Base-by-base conservation (phyloP, 345 rosid species). In the Leavenworthia alabamica region DNA sequence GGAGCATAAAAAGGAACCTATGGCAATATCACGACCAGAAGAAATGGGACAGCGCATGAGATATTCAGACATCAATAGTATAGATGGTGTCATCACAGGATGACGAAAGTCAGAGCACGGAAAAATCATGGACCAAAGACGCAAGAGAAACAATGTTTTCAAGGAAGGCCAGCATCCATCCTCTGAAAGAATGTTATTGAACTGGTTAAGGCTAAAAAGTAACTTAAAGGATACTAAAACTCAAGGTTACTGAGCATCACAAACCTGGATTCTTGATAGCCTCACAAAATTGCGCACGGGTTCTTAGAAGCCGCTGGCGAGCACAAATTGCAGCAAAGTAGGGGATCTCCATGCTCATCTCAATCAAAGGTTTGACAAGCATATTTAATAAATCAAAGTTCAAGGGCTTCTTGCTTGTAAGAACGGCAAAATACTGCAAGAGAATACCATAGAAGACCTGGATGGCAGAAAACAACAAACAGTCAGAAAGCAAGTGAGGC, bases 281-380 rank as follows among this genome's bases (percentile, higher is more conserved):
- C 74, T 83, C 90, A 29, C 86, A 85, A 69, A 89, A 81, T 36
- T 79, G 94, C 4, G 75, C 59, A 33, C 96, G 83, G 46, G 78
- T 87, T 33, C 58, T 68, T 19, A 81, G 41, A 62, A 93, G 87
- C 40, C 97, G 73, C 49, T 86, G 86, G 29, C 96, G 88, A 70
- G 99, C 97, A 81, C 97, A 93, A 56, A 89, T 82, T 72, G 99
- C 99, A 26, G 98, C 88, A 43, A 92, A 92, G 75, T 85, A 92
- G 26, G 99, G 97, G 45, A 93, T 86, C 81, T 87, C 91, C 56
- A 55, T 58, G 71, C 97, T 89, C 80, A 93, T 82, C 67, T 93
- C 99, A 78, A 87, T 75, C 56, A 93, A 68, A 27, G 96, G 99
- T 78, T 84, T 85, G 70, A 83, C 91, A 60, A 92, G 79, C 81